A percentile compares a stretch with the other conserved stretches of the same genome.
Conservation (phyloP, 2,329 filamentous ascomycete genomes). For the Ceratocystis albifundus region DNA sequence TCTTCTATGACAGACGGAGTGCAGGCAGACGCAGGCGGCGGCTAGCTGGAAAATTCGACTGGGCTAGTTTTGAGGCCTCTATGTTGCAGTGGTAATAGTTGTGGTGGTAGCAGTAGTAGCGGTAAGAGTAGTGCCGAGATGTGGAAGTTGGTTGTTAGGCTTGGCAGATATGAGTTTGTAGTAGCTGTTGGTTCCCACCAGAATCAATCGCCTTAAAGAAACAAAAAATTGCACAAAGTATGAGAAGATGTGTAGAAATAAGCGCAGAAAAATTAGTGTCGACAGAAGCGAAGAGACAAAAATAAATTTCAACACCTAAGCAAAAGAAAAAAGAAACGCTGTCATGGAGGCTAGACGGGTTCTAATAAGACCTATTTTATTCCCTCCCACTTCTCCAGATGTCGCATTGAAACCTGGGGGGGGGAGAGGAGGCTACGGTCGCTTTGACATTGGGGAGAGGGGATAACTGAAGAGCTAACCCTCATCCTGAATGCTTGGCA, state of each 20-base stretch:
- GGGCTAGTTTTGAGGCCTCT: neutral
- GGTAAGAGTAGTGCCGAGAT: no score
- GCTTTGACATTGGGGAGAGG: slow-evolving; percentile 1
- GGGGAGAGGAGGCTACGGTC: neutral
- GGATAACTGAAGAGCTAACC: neutral
- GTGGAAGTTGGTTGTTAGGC: no score
- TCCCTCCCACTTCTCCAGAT: neutral
- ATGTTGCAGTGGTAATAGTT: no score
- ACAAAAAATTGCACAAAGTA: neutral
- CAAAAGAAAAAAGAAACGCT: slow-evolving; percentile 4
- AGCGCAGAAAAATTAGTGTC: neutral
- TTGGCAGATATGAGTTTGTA: neutral
- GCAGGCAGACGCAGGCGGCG: neutral
- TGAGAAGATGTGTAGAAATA: slow-evolving; percentile 2
- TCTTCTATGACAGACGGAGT: neutral
- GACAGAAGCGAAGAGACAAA: slow-evolving; percentile 2
- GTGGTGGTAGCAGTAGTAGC: no score
- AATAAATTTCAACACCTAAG: slow-evolving; percentile 1
- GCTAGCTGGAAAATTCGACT: neutral
- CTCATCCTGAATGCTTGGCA: slow-evolving; percentile 7
- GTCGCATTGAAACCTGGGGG: slow-evolving; percentile 3
- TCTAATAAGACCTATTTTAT: slow-evolving; percentile 6
- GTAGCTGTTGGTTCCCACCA: neutral
- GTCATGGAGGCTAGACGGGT: neutral
- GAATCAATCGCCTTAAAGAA: neutral